Evolutionary conservation across 352 stramenopile genomes (phyloP).

Genomic region (Globisporangium polare): DNA sequence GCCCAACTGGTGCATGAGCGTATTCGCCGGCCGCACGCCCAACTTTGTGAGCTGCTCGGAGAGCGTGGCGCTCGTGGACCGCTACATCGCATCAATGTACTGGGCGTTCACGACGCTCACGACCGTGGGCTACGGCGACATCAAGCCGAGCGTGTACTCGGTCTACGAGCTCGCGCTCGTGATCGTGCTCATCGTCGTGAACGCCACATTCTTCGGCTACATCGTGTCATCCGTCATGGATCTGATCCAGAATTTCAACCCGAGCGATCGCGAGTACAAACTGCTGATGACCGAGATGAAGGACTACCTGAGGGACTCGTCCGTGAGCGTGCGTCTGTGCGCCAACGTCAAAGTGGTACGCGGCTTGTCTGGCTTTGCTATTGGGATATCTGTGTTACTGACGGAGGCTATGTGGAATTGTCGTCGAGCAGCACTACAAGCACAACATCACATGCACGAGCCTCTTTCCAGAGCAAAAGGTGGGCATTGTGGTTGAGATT

Average conservation of each 20-base stretch:
- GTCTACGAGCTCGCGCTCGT: slow-evolving; percentile 63
- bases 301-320: slow-evolving; percentile 74
- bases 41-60: slow-evolving; percentile 31
- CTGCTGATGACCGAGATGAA: slow-evolving; percentile 84
- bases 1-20: slow-evolving; percentile 51
- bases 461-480: slow-evolving; percentile 81
- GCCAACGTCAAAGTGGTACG: slow-evolving; percentile 66
- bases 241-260: slow-evolving; percentile 75
- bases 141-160: slow-evolving; percentile 69
- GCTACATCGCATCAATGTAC: slow-evolving; percentile 82
- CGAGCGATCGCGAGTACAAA: slow-evolving; percentile 72
- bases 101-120: slow-evolving; percentile 91
- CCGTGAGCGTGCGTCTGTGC: slow-evolving; percentile 45
- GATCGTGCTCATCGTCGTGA: slow-evolving; percentile 79
- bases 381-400: not conserved
- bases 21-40: slow-evolving; percentile 22
- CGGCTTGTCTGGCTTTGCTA: not conserved
- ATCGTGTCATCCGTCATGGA: slow-evolving; percentile 80
- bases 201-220: slow-evolving; percentile 79
- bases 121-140: slow-evolving; percentile 85
- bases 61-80: slow-evolving; percentile 36
- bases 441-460: slow-evolving; percentile 64
- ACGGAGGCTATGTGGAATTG: too few species aligned
- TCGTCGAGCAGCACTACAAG: slow-evolving; percentile 63
- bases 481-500: slow-evolving; percentile 11